phyloP scores from a whole-genome alignment of 176 grass and related monocot genomes.

The Musa acuminata region DNA sequence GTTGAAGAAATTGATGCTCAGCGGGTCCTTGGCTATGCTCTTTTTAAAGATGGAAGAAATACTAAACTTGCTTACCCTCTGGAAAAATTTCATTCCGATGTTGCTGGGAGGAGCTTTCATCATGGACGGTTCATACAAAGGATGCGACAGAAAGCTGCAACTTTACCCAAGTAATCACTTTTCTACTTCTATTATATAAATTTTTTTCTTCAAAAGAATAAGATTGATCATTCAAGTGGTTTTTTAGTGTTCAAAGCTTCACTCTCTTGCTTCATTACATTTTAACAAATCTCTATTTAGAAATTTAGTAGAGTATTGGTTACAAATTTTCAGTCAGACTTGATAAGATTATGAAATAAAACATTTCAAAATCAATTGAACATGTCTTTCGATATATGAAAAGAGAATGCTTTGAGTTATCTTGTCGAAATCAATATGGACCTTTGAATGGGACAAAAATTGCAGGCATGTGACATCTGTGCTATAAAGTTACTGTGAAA shows the following conservation, averaged over 20 bases:
- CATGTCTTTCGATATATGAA: neutral
- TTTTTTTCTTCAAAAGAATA: neutral
- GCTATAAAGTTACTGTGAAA: neutral
- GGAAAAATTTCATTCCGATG: conserved; percentile 76
- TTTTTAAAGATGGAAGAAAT: conserved; percentile 87
- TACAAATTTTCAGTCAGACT: neutral
- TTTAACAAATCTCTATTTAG: no score
- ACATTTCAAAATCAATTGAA: neutral
- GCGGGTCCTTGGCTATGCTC: conserved; percentile 72
- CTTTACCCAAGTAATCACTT: conserved; percentile 64
- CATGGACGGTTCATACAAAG: conserved; percentile 92
- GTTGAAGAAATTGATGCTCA: conserved; percentile 97
- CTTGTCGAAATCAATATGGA: neutral
- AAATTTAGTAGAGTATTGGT: neutral
- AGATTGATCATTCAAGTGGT: neutral
- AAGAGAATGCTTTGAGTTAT: no score
- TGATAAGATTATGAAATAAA: neutral
- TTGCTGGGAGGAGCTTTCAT: conserved; percentile 94
- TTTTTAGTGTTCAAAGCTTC: no score
- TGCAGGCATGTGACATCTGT: neutral
- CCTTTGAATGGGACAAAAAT: neutral
- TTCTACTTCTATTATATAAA: neutral
- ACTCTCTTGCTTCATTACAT: no score
- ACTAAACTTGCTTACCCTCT: conserved; percentile 85
- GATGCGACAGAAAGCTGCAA: conserved; percentile 81